Conservation (phyloP, 2,329 filamentous ascomycete species). For the Cercospora sp. region DNA sequence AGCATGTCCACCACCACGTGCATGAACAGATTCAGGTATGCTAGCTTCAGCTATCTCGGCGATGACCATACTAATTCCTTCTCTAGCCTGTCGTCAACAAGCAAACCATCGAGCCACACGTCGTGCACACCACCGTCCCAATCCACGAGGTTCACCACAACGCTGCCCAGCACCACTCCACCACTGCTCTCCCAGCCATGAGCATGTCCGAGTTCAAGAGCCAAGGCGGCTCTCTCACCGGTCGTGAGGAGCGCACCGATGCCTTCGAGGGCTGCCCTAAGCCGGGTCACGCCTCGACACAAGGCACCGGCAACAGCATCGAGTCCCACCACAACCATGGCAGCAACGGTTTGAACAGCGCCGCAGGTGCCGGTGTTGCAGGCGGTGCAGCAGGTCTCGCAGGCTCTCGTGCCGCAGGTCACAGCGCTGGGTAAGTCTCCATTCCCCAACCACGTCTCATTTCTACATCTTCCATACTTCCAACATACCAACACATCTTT, state of each 20-base stretch:
- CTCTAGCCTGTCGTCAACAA: slow-evolving; percentile 70
- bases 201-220: slow-evolving; percentile 64
- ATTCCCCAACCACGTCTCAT: too few relatives aligned
- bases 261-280: slow-evolving; percentile 55
- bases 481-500: background rate
- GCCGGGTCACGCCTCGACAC: slow-evolving; percentile 11
- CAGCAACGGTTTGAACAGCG: background rate
- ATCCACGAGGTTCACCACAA: slow-evolving; percentile 73
- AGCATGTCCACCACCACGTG: slow-evolving; percentile 66
- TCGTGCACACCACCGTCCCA: slow-evolving; percentile 70
- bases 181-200: slow-evolving; percentile 64
- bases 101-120: slow-evolving; percentile 62
- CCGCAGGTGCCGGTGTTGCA: background rate
- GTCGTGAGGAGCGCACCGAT: slow-evolving; percentile 58
- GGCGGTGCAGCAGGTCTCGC: background rate
- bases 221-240: slow-evolving; percentile 55
- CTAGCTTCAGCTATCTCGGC: slow-evolving; percentile 35
- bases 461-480: background rate
- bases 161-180: slow-evolving; percentile 63
- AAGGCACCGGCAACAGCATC: slow-evolving; percentile 12
- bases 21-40: slow-evolving; percentile 59
- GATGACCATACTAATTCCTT: slow-evolving; percentile 56
- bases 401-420: slow-evolving; percentile 4
- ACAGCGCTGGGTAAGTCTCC: slow-evolving; percentile 4
- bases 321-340: slow-evolving; percentile 16